These are phyloP conservation scores for Gossypium davidsonii DNA, from an alignment of 441 rosid genomes.

Conservation along the genomic window DNA sequence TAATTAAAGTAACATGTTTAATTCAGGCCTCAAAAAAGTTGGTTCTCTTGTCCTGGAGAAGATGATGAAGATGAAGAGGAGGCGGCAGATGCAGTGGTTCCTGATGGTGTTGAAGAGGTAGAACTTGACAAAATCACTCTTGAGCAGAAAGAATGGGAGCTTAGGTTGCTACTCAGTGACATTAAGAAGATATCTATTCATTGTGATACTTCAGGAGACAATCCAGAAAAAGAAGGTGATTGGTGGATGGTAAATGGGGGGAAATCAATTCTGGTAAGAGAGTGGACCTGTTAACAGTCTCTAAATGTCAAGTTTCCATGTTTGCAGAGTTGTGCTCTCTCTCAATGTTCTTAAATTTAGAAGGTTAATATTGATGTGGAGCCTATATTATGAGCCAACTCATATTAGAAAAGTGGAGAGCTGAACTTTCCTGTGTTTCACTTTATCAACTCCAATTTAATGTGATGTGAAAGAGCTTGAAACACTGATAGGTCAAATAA, in stretches of 20 bases:
- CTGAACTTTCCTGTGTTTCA: slow-evolving; percentile 3
- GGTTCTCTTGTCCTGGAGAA: slow-evolving; percentile 81
- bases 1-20: slow-evolving; percentile 5
- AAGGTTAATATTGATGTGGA: not conserved
- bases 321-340: slow-evolving; percentile 1
- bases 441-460: slow-evolving; percentile 4
- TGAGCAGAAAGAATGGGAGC: slow-evolving; percentile 70
- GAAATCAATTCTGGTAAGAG: slow-evolving; percentile 66
- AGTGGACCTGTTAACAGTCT: slow-evolving; percentile 4
- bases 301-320: slow-evolving; percentile 3
- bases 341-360: not conserved
- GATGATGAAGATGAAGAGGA: slow-evolving; percentile 96
- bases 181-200: slow-evolving; percentile 65
- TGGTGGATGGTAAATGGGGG: slow-evolving; percentile 83
- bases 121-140: slow-evolving; percentile 86
- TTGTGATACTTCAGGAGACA: slow-evolving; percentile 51
- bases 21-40: slow-evolving; percentile 87
- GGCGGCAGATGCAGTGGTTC: slow-evolving; percentile 96
- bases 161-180: slow-evolving; percentile 74
- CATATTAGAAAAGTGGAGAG: not conserved
- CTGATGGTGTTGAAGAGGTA: slow-evolving; percentile 97
- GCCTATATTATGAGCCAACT: not conserved
- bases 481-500: not conserved
- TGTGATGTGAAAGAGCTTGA: not conserved
- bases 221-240: slow-evolving; percentile 39